Evolutionary conservation across 1,284 basidiomycete genomes (phyloP), one percentile per base, ranked within the genome.

Genomic region (Hypsizygus ulmarius): DNA sequence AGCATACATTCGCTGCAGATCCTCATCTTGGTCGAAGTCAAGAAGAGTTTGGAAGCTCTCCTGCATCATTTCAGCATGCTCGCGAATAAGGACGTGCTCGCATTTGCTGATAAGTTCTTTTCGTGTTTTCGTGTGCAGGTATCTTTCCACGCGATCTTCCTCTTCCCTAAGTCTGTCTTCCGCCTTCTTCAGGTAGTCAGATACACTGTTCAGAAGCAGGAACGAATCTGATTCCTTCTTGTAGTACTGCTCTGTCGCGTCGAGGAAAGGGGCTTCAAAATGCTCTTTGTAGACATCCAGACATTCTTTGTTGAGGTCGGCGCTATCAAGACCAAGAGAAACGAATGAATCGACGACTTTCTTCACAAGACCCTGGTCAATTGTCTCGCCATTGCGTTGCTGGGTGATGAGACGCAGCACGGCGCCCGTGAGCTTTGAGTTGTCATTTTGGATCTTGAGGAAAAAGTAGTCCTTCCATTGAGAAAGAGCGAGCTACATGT

Each of bases 261-360:
- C 74, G 49, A 99, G 79, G 79, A 99, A 99, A 3, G 91, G 87
- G 1, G 69, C 72, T 69, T 99, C 94, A 68, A 99, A 93, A 62
- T 93, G 86, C 48, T 90, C 85, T 63, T 84, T 87, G 79, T 99
- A 99, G 12, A 98, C 87, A 54, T 98, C 95, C 43, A 98, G 85
- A 52, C 92, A 93, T 48, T 88, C 87, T 56, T 92, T 92, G 77
- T 93, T 93, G 60, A 87, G 82, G 66, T 99, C 95, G 49, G 79
- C 74, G 59, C 91, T 90, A 65, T 99, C 96, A 43, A 99, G 77
- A 45, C 96, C 97, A 43, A 99, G 84, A 0, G 94, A 96, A 34
- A 99, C 94, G 62, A 98, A 93, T 18, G 93, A 96, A 64, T 97
- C 93, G 52, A 99, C 87, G 58, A 97, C 93, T 66, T 92, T 94